These are phyloP conservation scores for Psilocybe cubensis DNA, from an alignment of 768 basidiomycete genomes.

Conservation along the genomic window DNA sequence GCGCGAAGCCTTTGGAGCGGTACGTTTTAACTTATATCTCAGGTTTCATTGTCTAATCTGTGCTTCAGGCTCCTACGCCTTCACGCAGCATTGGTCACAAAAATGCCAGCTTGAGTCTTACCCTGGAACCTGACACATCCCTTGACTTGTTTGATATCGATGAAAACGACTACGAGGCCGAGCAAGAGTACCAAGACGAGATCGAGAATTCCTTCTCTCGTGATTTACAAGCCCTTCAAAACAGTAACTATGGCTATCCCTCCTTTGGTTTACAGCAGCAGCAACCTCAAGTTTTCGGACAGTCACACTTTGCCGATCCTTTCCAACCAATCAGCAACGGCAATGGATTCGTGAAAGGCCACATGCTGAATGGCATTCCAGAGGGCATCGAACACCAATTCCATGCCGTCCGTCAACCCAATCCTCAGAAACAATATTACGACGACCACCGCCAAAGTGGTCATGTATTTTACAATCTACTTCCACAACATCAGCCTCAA, in stretches of 20 bases:
- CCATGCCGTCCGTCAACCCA: conserved; percentile 36
- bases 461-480: conserved; percentile 19
- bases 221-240: conserved; percentile 31
- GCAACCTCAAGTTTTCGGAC: conserved; percentile 29
- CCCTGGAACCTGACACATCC: conserved; percentile 45
- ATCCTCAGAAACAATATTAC: conserved; percentile 20
- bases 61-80: conserved; percentile 35
- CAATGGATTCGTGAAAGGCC: conserved; percentile 23
- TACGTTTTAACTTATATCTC: conserved; percentile 29
- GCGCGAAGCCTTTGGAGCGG: conserved; percentile 45
- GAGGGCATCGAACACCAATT: conserved; percentile 49
- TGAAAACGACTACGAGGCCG: conserved; percentile 66
- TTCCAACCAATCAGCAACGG: conserved; percentile 33
- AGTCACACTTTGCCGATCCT: conserved; percentile 42
- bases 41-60: conserved; percentile 6
- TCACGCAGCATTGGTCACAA: conserved; percentile 30
- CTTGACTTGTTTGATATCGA: conserved; percentile 75
- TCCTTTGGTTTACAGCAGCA: conserved; percentile 30
- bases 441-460: conserved; percentile 23
- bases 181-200: conserved; percentile 38
- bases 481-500: conserved; percentile 15
- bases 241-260: conserved; percentile 39
- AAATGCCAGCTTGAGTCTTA: conserved; percentile 35
- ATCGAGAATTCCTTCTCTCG: conserved; percentile 42
- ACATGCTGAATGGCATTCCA: conserved; percentile 37